phyloP scores from a whole-genome alignment of 257 asterid species.

The Capsicum pubescens region DNA sequence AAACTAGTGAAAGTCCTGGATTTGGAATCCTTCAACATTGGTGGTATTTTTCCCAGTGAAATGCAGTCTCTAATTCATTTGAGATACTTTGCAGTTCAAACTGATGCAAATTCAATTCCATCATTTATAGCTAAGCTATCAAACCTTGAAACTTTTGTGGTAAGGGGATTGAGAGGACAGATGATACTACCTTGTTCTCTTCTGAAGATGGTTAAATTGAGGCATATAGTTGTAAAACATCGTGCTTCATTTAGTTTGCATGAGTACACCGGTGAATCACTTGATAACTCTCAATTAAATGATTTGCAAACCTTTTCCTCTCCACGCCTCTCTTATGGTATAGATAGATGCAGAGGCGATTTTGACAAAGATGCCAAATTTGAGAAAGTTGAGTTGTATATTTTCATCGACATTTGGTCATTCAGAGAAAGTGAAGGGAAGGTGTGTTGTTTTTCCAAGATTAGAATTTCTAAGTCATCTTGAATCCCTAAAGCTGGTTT shows the following conservation, averaged over 20 bases:
- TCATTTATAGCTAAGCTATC: background rate
- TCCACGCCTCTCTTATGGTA: background rate
- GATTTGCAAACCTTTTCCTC: background rate
- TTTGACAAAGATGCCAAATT: background rate
- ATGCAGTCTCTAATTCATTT: too few relatives aligned
- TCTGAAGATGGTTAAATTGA: background rate
- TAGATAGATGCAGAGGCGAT: background rate
- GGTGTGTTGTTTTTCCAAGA: background rate
- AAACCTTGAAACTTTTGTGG: background rate
- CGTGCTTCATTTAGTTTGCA: slow-evolving; percentile 8
- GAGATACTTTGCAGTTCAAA: too few relatives aligned
- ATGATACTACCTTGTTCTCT: background rate
- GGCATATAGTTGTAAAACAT: background rate
- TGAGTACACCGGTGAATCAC: background rate
- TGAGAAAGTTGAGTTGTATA: background rate
- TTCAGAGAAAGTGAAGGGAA: background rate
- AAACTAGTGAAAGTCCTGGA: too few relatives aligned
- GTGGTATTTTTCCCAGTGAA: too few relatives aligned
- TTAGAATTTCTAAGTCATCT: slow-evolving; percentile 16
- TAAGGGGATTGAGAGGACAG: background rate
- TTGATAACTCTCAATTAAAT: background rate
- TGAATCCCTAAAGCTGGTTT: background rate
- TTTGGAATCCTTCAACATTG: too few relatives aligned
- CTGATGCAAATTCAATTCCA: background rate
- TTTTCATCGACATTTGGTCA: background rate